Conservation (phyloP, 2,329 filamentous ascomycete genomes). For the Zymoseptoria ardabiliae region DNA sequence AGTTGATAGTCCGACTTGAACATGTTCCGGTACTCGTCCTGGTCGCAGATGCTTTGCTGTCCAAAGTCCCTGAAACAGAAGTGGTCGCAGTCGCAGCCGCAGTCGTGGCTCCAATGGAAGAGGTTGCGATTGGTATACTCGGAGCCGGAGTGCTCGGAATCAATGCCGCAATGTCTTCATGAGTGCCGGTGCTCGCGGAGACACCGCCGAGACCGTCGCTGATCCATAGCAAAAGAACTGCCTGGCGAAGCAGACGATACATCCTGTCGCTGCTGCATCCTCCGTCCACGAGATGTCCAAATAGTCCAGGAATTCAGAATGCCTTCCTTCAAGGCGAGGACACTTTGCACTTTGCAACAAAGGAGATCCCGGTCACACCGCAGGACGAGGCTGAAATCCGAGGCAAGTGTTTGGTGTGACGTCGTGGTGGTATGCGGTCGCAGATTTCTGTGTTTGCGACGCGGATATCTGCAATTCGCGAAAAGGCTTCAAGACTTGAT, state of each 20-base stretch:
- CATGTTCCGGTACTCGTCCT: conserved; percentile 31
- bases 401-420: not conserved
- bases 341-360: conserved; percentile 9
- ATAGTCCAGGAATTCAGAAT: not conserved
- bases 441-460: no score
- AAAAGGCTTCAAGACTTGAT: not conserved
- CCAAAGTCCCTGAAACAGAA: not conserved
- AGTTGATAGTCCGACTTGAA: conserved; percentile 62
- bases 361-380: conserved; percentile 1
- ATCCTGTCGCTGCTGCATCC: conserved; percentile 20
- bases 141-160: conserved; percentile 4
- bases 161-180: conserved; percentile 6
- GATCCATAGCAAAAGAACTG: conserved; percentile 15
- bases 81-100: not conserved
- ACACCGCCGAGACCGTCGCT: conserved; percentile 10
- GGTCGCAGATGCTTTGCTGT: conserved; percentile 1
- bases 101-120: not conserved
- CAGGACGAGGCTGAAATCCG: not conserved
- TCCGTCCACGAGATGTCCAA: not conserved
- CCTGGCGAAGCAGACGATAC: conserved; percentile 19
- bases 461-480: no score
- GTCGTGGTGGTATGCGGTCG: not conserved
- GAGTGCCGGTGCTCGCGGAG: conserved; percentile 6
- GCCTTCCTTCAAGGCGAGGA: not conserved
- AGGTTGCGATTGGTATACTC: not conserved